Evolutionary conservation across 2,329 filamentous ascomycete species (phyloP).

Genomic region (Fusarium nurragi): DNA sequence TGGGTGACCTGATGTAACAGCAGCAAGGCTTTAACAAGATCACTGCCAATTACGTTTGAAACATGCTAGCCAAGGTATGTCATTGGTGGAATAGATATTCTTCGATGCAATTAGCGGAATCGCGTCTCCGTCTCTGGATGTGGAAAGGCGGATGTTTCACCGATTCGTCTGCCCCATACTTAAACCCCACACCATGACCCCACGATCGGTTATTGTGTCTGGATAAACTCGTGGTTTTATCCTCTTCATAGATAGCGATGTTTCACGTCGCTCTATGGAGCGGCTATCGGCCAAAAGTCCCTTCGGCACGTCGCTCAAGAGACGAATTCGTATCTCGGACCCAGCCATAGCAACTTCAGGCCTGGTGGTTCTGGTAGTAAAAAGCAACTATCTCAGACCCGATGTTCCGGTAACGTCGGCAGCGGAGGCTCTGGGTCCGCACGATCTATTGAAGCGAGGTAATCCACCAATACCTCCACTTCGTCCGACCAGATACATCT

Average conservation of each 20-base stretch:
- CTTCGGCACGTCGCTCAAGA: background rate
- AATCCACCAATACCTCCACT: background rate
- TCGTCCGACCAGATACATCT: background rate
- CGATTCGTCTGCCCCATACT: background rate
- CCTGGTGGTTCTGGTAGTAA: background rate
- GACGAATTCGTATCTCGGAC: background rate
- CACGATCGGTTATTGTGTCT: constrained; percentile 8
- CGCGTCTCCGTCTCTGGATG: background rate
- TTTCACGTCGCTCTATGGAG: background rate
- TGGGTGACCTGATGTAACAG: background rate
- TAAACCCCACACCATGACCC: background rate
- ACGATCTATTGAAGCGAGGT: constrained; percentile 5
- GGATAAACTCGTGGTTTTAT: background rate
- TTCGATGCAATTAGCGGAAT: background rate
- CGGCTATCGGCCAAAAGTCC: background rate
- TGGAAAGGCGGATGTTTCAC: background rate
- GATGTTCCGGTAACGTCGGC: background rate
- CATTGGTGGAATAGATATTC: background rate
- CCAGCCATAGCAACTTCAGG: background rate
- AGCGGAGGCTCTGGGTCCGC: constrained; percentile 21
- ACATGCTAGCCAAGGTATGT: background rate
- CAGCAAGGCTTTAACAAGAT: background rate
- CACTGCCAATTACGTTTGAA: background rate
- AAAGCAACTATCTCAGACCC: background rate
- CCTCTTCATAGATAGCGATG: background rate